Base-by-base conservation (phyloP, 495 filamentous ascomycete species). In the Massariosphaeria phaeospora region DNA sequence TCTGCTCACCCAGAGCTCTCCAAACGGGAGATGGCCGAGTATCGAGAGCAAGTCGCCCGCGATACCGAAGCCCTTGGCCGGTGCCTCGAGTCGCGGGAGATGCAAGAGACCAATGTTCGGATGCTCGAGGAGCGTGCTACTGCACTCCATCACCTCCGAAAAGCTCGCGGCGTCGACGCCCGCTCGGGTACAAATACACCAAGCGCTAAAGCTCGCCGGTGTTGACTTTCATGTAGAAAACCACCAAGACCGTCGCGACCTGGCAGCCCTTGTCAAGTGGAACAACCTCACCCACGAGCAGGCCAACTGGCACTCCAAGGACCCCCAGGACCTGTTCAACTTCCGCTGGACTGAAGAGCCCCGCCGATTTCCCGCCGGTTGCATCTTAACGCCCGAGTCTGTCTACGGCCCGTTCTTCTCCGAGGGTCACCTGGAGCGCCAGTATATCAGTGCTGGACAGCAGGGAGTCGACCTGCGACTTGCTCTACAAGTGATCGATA, bases 351-450 rank as follows among this genome's bases (percentile, higher is more conserved):
- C 5, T 30, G 51, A 55, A 26, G 9, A 35, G 41, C 40, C 29
- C 5, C 11, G n/a, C 3, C 7, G 5, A 9, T 11, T 24, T 20
- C 25, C 36, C 26, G 40, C 51, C 3, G 51, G 39, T 24, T 55
- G 51, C 30, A 26, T 30, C 15, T 18, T 45, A 7, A 47, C 51
- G 23, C 51, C 51, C 1, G 40, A 55, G 21, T 20, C 40, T 41
- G 47, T 55, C 29, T 45, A 45, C 15, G 51, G 51, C 11, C 51
- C 51, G 5, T 55, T 25, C 26, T 55, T 40, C 40, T 17, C 20
- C 39, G 51, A 55, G 13, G 36, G 38, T 7, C 51, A 46, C 18
- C n/a, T 15, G 1, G 17, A 55, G 42, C 41, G 27, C 2, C 29
- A 35, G 10, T 25, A 55, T 31, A 36, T 55, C 40, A n/a, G 31